These are phyloP conservation scores for Phytophthora chlamydospora DNA, from an alignment of 352 stramenopile genomes.

Conservation along the genomic window DNA sequence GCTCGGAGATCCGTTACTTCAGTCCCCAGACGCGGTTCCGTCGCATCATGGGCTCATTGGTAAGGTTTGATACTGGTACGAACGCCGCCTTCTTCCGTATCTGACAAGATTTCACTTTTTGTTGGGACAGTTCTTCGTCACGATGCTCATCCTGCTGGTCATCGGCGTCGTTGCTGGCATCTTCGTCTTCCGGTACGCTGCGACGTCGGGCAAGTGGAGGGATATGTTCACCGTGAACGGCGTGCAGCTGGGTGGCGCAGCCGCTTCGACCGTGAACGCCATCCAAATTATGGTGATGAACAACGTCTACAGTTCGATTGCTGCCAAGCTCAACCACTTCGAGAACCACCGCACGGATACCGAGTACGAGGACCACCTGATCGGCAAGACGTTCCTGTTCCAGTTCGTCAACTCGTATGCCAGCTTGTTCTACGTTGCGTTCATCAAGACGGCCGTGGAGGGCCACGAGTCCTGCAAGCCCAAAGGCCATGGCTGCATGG, in stretches of 20 bases:
- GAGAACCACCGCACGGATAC: slow-evolving; percentile 98
- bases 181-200: slow-evolving; percentile 74
- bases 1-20: slow-evolving; percentile 81
- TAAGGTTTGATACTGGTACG: slow-evolving; percentile 21
- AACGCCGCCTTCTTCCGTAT: not conserved
- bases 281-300: slow-evolving; percentile 87
- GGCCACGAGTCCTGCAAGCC: slow-evolving; percentile 51
- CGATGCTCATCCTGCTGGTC: slow-evolving; percentile 73
- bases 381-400: slow-evolving; percentile 85
- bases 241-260: slow-evolving; percentile 48
- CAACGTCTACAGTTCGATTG: slow-evolving; percentile 70
- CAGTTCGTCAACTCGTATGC: slow-evolving; percentile 88
- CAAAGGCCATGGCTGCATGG: slow-evolving; percentile 65
- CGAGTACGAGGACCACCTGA: slow-evolving; percentile 94
- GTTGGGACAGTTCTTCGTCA: slow-evolving; percentile 61
- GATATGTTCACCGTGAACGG: slow-evolving; percentile 64
- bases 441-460: slow-evolving; percentile 75
- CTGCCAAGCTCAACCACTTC: slow-evolving; percentile 68
- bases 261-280: slow-evolving; percentile 79
- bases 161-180: slow-evolving; percentile 71
- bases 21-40: slow-evolving; percentile 64
- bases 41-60: slow-evolving; percentile 72
- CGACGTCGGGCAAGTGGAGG: slow-evolving; percentile 56
- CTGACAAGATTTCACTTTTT: not conserved
- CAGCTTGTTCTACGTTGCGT: slow-evolving; percentile 86